phyloP scores from a whole-genome alignment of 306 rosid species.

The Quillaja saponaria region DNA sequence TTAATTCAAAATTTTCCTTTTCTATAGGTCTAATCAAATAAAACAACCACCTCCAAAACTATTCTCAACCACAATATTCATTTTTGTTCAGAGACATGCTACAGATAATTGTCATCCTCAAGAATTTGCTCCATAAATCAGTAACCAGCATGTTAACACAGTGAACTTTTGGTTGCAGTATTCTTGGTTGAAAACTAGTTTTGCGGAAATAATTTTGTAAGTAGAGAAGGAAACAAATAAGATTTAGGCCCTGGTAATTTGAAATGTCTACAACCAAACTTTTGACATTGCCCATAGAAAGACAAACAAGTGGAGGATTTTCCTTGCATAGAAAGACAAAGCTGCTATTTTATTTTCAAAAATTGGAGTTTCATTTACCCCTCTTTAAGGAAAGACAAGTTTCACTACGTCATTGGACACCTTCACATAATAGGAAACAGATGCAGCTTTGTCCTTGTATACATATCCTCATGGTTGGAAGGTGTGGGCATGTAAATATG shows the following conservation, averaged over 20 bases:
- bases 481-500: neutral
- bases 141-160: neutral
- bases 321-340: no score
- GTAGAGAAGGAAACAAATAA: no score
- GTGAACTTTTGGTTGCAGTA: constrained; percentile 1
- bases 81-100: neutral
- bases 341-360: no score
- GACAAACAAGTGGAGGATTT: no score
- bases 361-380: no score
- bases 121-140: neutral
- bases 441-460: neutral
- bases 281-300: neutral
- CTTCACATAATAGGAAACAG: neutral
- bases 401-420: neutral
- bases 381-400: no score
- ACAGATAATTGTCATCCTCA: neutral
- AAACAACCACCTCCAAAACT: neutral
- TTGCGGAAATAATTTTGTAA: no score
- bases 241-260: neutral
- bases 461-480: neutral
- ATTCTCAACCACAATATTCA: neutral
- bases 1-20: no score
- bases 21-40: no score
- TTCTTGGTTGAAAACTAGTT: no score
- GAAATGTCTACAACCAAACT: neutral